Conservation (phyloP, 371 early-diverging fungal species). For the Actinomortierella ambigua region DNA sequence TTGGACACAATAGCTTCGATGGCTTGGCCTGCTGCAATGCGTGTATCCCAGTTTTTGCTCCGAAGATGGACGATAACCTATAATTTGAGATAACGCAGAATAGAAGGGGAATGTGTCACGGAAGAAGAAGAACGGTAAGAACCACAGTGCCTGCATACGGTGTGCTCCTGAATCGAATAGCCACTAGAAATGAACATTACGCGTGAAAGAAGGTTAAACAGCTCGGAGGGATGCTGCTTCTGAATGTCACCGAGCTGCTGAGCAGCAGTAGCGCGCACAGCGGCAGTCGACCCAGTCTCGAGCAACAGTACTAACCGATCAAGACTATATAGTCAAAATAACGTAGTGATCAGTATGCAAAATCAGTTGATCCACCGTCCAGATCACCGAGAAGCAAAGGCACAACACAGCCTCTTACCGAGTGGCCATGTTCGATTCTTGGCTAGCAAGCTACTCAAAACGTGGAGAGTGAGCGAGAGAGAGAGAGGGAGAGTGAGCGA, state of each 20-base stretch:
- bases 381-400: too few relatives aligned
- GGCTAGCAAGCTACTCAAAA: too few relatives aligned
- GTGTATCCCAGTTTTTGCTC: conserved; percentile 93
- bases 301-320: conserved; percentile 92
- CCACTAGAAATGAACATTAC: conserved; percentile 46
- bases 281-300: conserved; percentile 91
- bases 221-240: conserved; percentile 91
- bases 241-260: conserved; percentile 95
- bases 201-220: conserved; percentile 84
- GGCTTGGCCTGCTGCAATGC: conserved; percentile 93
- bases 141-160: background rate
- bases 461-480: too few relatives aligned
- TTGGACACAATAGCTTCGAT: conserved; percentile 89
- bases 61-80: conserved; percentile 86
- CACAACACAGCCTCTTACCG: too few relatives aligned
- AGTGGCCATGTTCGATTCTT: too few relatives aligned
- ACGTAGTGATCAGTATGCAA: background rate
- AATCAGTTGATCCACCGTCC: too few relatives aligned
- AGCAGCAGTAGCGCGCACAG: conserved; percentile 90
- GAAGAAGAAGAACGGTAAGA: background rate
- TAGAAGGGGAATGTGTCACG: background rate
- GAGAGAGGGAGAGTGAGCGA: too few relatives aligned
- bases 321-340: conserved; percentile 59
- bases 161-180: conserved; percentile 1
- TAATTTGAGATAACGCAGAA: conserved; percentile 2